Conservation (phyloP, 352 stramenopile genomes). For the Phytopythium chamaehyphon region DNA sequence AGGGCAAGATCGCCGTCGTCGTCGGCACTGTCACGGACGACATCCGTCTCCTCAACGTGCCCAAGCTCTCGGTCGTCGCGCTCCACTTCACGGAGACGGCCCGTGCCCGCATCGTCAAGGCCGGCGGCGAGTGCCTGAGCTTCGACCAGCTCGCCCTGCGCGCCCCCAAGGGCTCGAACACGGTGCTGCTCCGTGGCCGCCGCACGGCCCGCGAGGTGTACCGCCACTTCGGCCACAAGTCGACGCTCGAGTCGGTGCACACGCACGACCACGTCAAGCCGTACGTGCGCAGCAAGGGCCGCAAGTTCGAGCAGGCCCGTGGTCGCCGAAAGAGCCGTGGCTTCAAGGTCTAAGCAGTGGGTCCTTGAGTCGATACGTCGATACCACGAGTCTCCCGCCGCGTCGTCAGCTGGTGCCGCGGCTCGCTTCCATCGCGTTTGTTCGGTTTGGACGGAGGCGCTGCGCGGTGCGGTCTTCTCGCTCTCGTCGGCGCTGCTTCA, state of each 20-base stretch:
- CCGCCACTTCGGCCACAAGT: slow-evolving; percentile 98
- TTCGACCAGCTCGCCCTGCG: slow-evolving; percentile 99
- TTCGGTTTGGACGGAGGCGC: slow-evolving; percentile 8
- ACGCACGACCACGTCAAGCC: slow-evolving; percentile 99
- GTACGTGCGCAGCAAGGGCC: slow-evolving; percentile 97
- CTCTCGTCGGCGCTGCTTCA: too few relatives aligned
- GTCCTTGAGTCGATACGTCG: slow-evolving; percentile 4
- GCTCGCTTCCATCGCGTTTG: slow-evolving; percentile 9
- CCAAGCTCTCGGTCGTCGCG: slow-evolving; percentile 95
- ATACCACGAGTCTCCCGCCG: slow-evolving; percentile 5
- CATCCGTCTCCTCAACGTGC: slow-evolving; percentile 95
- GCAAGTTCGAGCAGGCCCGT: slow-evolving; percentile 99
- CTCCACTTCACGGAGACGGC: slow-evolving; percentile 98
- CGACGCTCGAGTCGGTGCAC: slow-evolving; percentile 96
- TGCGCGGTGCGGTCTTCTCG: background rate
- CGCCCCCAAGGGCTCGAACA: slow-evolving; percentile 97
- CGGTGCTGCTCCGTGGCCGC: slow-evolving; percentile 97
- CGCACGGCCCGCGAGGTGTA: slow-evolving; percentile 97
- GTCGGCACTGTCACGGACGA: slow-evolving; percentile 99
- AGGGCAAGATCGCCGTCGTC: slow-evolving; percentile 98
- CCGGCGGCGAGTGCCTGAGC: slow-evolving; percentile 98
- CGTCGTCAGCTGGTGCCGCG: slow-evolving; percentile 7
- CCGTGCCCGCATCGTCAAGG: slow-evolving; percentile 96
- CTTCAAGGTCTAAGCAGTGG: slow-evolving; percentile 98
- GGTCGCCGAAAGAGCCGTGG: slow-evolving; percentile 97